Evolutionary conservation across 2,329 filamentous ascomycete species (phyloP).

Genomic region (Pleoardoris graminearum): DNA sequence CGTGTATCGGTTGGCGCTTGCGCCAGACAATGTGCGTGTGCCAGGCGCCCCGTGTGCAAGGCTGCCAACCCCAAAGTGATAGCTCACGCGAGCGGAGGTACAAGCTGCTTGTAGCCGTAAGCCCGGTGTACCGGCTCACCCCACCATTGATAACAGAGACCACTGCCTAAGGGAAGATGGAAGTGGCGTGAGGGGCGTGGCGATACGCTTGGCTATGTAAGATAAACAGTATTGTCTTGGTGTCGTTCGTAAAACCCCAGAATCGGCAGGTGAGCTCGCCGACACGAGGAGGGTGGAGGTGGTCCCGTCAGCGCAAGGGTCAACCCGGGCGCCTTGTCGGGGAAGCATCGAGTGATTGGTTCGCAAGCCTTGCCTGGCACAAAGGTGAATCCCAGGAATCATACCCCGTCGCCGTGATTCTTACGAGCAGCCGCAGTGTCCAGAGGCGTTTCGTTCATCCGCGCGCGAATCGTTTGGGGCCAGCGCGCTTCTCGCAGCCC

Average conservation of each 20-base stretch:
- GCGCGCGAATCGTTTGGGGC: background rate
- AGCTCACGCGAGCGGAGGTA: slow-evolving; percentile 7
- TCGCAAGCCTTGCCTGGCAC: background rate
- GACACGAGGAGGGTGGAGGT: slow-evolving; percentile 10
- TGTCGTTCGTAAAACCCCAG: background rate
- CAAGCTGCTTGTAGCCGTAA: background rate
- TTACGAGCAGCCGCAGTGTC: background rate
- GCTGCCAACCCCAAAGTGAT: background rate
- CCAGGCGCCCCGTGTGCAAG: background rate
- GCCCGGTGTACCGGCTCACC: too few species aligned
- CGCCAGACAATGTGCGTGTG: background rate
- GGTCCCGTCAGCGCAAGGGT: slow-evolving; percentile 2
- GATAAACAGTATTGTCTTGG: slow-evolving; percentile 1
- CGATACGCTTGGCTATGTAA: background rate
- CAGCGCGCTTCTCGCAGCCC: background rate
- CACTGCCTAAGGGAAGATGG: background rate
- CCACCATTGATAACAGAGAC: background rate
- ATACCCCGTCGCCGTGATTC: too few species aligned
- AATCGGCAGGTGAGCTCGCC: slow-evolving; percentile 7
- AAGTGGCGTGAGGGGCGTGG: background rate
- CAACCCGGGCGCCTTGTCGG: slow-evolving; percentile 2
- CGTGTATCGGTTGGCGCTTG: background rate
- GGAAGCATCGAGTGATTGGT: background rate
- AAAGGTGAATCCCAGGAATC: background rate
- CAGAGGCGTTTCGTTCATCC: background rate